These are phyloP conservation scores for Cutaneotrichosporon sp. DNA, from an alignment of 1,284 basidiomycete genomes.

Conservation along the genomic window DNA sequence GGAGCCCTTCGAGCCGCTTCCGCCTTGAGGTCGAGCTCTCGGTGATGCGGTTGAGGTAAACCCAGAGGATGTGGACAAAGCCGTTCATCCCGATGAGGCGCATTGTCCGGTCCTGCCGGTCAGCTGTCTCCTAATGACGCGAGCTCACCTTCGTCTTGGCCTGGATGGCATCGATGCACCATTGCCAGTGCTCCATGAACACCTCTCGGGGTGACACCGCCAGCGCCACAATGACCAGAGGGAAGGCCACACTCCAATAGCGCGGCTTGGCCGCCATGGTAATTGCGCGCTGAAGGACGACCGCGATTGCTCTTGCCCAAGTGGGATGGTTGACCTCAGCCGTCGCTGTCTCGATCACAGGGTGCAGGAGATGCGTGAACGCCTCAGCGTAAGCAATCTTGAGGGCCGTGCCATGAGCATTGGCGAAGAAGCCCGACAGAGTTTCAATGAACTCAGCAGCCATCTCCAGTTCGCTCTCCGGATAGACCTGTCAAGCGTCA, in stretches of 20 bases:
- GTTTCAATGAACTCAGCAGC: slow-evolving; percentile 87
- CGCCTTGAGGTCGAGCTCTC: slow-evolving; percentile 78
- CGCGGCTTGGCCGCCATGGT: slow-evolving; percentile 87
- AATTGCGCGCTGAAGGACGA: slow-evolving; percentile 78
- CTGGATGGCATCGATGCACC: slow-evolving; percentile 69
- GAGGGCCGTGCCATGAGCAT: slow-evolving; percentile 78
- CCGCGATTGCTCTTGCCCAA: slow-evolving; percentile 88
- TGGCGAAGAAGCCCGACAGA: slow-evolving; percentile 77
- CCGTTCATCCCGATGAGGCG: slow-evolving; percentile 79
- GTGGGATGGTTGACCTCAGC: slow-evolving; percentile 94
- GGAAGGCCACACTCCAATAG: slow-evolving; percentile 88
- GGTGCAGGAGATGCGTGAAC: slow-evolving; percentile 75
- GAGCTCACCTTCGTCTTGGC: slow-evolving; percentile 73
- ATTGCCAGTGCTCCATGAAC: slow-evolving; percentile 78
- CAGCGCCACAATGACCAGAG: slow-evolving; percentile 77
- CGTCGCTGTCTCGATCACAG: slow-evolving; percentile 91
- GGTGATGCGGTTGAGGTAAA: slow-evolving; percentile 88
- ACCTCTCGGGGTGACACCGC: slow-evolving; percentile 85
- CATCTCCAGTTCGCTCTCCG: slow-evolving; percentile 89
- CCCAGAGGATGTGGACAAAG: slow-evolving; percentile 83
- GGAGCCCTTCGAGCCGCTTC: slow-evolving; percentile 72
- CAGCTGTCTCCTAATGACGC: no score
- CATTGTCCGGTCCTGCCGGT: slow-evolving; percentile 70
- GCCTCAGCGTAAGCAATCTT: slow-evolving; percentile 87
- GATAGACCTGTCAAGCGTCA: slow-evolving; percentile 70